Base-by-base conservation (phyloP, 257 asterid species). In the Solanum pimpinellifolium region DNA sequence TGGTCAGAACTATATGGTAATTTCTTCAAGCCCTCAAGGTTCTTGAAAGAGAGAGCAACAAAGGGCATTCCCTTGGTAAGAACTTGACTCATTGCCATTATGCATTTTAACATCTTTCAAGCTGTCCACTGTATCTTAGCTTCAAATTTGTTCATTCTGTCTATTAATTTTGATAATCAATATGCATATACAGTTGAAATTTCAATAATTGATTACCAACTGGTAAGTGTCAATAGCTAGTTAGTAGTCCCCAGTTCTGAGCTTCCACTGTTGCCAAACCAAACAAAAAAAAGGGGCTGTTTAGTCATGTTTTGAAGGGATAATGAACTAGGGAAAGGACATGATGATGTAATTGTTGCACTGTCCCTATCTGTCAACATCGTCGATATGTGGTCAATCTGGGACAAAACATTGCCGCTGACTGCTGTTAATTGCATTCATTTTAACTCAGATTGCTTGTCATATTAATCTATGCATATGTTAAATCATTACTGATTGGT, bases 51-150 rank as follows among this genome's bases (percentile, higher is more conserved):
- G 91, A 94, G 99, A 89, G 99, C 99, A 90, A 89, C 89, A 69
- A 92, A 90, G 80, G 96, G 98, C 95, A 93, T 97, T 86, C 98
- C 94, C 33, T 87, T 97, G 98, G 99, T 97, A 96, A 92, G 87
- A 88, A 56, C 70, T 70, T 31, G 66, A 73, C 15, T 69, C 70
- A 31, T 85, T 39, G 23, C 69, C 29, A 49, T 81, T 20, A 29
- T 81, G 66, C 44, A 49, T 81, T 81, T 49, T 81, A 29, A 81
- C 31, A 81, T 47, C 69, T 81, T 46, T 81, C 69, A 29, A 49
- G 69, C 85, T 29, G 20, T 81, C 11, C 44, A 11, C 66, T 47
- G 44, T 49, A 18, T 31, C 37, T 44, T 25, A 14, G 65, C 84
- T 78, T 18, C 44, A 49, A 18, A 20, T 81, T 81, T 49, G 44